Evolutionary conservation across 73 alveolate species (phyloP).

Genomic region (Paramecium sonneborni): DNA sequence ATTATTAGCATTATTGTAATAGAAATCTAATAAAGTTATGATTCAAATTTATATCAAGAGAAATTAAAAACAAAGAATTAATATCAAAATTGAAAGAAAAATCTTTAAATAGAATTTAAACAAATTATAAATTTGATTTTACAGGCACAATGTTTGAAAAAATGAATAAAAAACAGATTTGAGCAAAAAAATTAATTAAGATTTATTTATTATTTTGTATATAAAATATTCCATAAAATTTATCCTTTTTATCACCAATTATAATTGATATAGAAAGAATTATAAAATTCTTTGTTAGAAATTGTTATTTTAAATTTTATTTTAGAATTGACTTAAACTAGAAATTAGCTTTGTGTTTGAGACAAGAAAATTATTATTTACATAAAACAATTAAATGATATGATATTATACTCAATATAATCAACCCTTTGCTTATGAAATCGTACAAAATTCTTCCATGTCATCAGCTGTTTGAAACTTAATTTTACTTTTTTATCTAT

Average conservation of each 20-base stretch:
- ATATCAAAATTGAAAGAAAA: not conserved
- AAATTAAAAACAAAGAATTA: not conserved
- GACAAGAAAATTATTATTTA: not conserved
- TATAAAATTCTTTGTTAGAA: too few species aligned
- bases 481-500: not conserved
- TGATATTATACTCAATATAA: not conserved
- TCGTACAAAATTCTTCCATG: slow-evolving; percentile 39
- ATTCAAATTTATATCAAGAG: too few species aligned
- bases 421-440: not conserved
- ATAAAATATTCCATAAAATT: too few species aligned
- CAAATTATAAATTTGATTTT: not conserved
- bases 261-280: too few species aligned
- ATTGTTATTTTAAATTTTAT: too few species aligned
- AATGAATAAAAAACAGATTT: not conserved
- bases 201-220: not conserved
- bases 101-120: not conserved
- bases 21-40: too few species aligned
- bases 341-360: too few species aligned
- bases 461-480: not conserved
- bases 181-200: not conserved
- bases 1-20: too few species aligned
- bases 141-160: not conserved
- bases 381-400: not conserved
- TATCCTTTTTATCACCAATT: too few species aligned
- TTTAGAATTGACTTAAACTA: too few species aligned